These are phyloP conservation scores for Epichloe glyceriae DNA, from an alignment of 2,329 filamentous ascomycete genomes.

Conservation along the genomic window DNA sequence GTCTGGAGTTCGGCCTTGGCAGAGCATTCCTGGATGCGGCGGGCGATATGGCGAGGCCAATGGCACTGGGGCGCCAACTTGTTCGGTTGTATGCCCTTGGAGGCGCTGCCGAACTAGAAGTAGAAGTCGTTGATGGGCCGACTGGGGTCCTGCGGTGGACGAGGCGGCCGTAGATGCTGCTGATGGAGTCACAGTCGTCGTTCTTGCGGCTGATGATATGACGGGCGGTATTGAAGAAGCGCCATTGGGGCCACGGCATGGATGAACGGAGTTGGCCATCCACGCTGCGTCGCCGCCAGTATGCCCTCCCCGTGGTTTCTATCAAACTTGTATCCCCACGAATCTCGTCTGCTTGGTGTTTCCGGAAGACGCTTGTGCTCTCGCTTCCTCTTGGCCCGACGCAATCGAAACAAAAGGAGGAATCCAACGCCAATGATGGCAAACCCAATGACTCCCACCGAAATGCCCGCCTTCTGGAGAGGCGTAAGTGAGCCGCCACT, in stretches of 20 bases:
- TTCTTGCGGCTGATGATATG: not conserved
- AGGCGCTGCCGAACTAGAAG: slow-evolving; percentile 3
- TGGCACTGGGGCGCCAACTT: slow-evolving; percentile 23
- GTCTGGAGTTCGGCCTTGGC: slow-evolving; percentile 16
- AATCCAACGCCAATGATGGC: slow-evolving; percentile 34
- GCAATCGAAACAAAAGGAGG: slow-evolving; percentile 30
- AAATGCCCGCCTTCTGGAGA: slow-evolving; percentile 44
- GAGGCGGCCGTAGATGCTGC: not conserved
- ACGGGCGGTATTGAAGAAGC: not conserved
- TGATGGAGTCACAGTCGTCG: not conserved
- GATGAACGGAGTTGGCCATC: slow-evolving; percentile 13
- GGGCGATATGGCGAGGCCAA: slow-evolving; percentile 33
- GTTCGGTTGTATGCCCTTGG: slow-evolving; percentile 14
- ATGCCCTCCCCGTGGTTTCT: slow-evolving; percentile 11
- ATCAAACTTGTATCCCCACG: slow-evolving; percentile 21
- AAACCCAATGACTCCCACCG: slow-evolving; percentile 38
- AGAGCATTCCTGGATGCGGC: slow-evolving; percentile 12
- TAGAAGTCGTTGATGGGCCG: slow-evolving; percentile 2
- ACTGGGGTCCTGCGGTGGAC: not conserved
- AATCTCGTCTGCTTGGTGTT: slow-evolving; percentile 17
- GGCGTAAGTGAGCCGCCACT: slow-evolving; percentile 16
- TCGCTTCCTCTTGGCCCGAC: slow-evolving; percentile 27
- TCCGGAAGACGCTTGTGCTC: slow-evolving; percentile 5
- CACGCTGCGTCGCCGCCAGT: slow-evolving; percentile 11
- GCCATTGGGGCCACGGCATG: slow-evolving; percentile 10